Evolutionary conservation across 2,329 filamentous ascomycete genomes (phyloP).

Genomic region (Calonectria pseudoturangicola): DNA sequence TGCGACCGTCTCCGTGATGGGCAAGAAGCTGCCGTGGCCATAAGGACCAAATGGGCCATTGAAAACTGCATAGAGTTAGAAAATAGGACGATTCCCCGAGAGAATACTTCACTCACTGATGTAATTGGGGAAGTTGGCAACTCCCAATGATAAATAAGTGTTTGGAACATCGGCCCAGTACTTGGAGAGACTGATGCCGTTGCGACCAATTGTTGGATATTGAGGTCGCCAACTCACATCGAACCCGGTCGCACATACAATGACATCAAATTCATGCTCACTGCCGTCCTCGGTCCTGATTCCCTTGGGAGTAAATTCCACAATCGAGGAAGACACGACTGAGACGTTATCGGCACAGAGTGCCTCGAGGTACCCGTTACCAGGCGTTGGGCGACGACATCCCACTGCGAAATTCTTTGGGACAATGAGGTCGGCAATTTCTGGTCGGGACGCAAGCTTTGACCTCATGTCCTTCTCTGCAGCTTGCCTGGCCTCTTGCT

Average conservation of each 20-base stretch:
- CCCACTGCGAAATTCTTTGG: constrained; percentile 56
- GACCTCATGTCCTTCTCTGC: constrained; percentile 38
- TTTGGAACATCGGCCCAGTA: constrained; percentile 47
- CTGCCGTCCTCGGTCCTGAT: constrained; percentile 32
- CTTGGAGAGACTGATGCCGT: constrained; percentile 52
- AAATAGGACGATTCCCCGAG: accelerated
- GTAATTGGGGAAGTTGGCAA: constrained; percentile 54
- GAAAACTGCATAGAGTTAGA: constrained; percentile 45
- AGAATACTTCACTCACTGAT: constrained; percentile 38
- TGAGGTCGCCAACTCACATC: constrained; percentile 55
- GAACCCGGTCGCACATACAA: constrained; percentile 58
- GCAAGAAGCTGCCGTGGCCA: constrained; percentile 53
- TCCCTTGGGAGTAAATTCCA: constrained; percentile 20
- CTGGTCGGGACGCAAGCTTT: constrained; percentile 61
- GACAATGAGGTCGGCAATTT: constrained; percentile 65
- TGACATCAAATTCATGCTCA: constrained; percentile 46
- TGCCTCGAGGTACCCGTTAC: constrained; percentile 40
- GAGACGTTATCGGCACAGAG: constrained; percentile 33
- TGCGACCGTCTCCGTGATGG: constrained; percentile 51
- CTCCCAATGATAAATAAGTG: constrained; percentile 48
- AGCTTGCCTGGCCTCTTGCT: constrained; percentile 33
- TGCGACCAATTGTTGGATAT: constrained; percentile 68
- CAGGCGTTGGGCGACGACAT: constrained; percentile 37
- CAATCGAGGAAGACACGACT: constrained; percentile 23
- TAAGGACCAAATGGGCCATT: constrained; percentile 54